Percentiles rank a stretch among this genome's conserved stretches.
Evolutionary conservation across 2,329 filamentous ascomycete genomes (phyloP).

Genomic region (Penicillium polonicum): DNA sequence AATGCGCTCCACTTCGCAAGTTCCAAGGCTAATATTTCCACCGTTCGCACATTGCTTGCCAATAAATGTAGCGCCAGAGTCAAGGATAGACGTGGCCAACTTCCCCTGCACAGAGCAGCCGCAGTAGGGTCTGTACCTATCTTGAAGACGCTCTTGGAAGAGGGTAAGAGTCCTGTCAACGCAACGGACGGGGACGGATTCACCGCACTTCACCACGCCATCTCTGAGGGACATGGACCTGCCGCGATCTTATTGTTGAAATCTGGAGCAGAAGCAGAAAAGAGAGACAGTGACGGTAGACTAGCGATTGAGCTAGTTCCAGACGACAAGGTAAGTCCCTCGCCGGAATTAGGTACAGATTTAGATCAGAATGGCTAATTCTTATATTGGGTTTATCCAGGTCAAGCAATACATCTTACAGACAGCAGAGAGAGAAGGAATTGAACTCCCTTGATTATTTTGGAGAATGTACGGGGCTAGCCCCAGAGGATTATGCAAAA

Average conservation of each 20-base stretch:
- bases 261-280: constrained; percentile 77
- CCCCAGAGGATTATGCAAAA: constrained; percentile 3
- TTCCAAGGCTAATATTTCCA: constrained; percentile 83
- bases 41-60: constrained; percentile 73
- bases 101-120: constrained; percentile 86
- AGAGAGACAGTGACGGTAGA: constrained; percentile 69
- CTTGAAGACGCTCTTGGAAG: constrained; percentile 72
- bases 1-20: constrained; percentile 89
- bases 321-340: constrained; percentile 68
- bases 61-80: constrained; percentile 74
- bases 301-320: constrained; percentile 80
- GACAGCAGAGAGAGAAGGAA: constrained; percentile 78
- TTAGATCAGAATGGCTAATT: constrained; percentile 3
- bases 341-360: background rate
- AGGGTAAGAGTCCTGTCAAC: constrained; percentile 74
- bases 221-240: constrained; percentile 66
- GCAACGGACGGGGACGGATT: constrained; percentile 78
- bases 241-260: constrained; percentile 79
- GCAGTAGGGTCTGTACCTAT: constrained; percentile 88
- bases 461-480: background rate
- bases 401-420: constrained; percentile 74
- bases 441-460: constrained; percentile 54
- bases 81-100: constrained; percentile 83
- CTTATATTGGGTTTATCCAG: constrained; percentile 40
- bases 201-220: constrained; percentile 81